Base-by-base conservation (phyloP, 257 asterid species). In the Solanum bulbocastanum region DNA sequence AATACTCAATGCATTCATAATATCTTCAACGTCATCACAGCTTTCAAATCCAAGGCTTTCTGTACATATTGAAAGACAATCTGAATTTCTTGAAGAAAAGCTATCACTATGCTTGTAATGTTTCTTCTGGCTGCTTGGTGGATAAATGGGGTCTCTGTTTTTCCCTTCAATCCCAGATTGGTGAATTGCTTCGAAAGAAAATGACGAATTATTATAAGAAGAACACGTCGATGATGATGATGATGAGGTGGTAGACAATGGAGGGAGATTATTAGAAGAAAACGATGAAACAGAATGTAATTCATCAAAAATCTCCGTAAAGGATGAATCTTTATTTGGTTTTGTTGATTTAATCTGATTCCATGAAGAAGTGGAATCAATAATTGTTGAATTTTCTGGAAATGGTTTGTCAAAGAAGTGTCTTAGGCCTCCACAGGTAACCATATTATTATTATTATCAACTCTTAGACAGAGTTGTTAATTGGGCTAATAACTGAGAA, bases 21-120 rank as follows among this genome's bases (percentile, higher is more conserved):
- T 71, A 44, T 94, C 95, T 86, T 92, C 93, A 6, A 89, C 93
- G 4, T 92, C 94, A 75, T 93, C 95, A 35, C 91, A 95, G 90
- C 94, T 96, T 87, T 97, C 99, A 36, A 91, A 93, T 15, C 98
- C 98, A 32, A 95, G 96, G 5, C 98, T 94, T 84, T 95, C 98
- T 0, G 96, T 97, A 88, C 96, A 96, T 13, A 93, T 65, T 1
- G 99, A 94, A 5, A 93, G 72, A 84, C 87, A 92, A 66, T 94
- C 95, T 0, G 95, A 93, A 68, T 88, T 94, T 90, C 87, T 87
- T 18, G 96, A 94, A 0, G 98, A 94, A 62, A 89, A 87, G 89
- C 94, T 92, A 22, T 93, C 92, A 10, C 91, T 90, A 36, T 92
- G 93, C 42, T 18, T 49, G 91, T 91, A 89, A n/a, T 90, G 91